These are phyloP conservation scores for Gonapodya sp. DNA, from an alignment of 192 early-diverging fungal species.

Conservation along the genomic window DNA sequence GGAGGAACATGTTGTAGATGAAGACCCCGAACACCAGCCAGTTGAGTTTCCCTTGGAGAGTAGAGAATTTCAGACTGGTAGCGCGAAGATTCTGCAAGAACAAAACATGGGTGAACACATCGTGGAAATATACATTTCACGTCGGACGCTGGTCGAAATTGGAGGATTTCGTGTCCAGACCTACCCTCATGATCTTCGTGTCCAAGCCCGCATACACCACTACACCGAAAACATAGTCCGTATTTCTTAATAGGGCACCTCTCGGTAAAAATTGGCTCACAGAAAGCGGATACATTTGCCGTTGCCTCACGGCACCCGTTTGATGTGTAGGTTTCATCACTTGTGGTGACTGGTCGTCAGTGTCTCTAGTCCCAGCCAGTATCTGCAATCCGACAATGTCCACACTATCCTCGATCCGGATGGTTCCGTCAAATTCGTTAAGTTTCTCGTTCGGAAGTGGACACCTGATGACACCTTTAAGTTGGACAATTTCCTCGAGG, in stretches of 20 bases:
- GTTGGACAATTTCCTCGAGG: constrained; percentile 22
- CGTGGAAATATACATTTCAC: background rate
- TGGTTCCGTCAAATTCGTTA: background rate
- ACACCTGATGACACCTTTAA: background rate
- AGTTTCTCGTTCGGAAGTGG: background rate
- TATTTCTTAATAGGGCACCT: constrained; percentile 77
- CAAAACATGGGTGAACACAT: background rate
- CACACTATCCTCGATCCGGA: background rate
- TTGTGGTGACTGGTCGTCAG: background rate
- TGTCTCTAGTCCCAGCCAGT: background rate
- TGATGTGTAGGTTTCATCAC: background rate
- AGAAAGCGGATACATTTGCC: constrained; percentile 44
- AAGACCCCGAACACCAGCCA: constrained; percentile 4
- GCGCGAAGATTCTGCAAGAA: background rate
- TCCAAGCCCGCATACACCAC: constrained; percentile 50
- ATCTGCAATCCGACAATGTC: background rate
- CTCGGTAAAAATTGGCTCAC: constrained; percentile 74
- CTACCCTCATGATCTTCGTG: constrained; percentile 27
- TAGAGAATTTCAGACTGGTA: constrained; percentile 3
- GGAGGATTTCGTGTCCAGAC: too few species aligned
- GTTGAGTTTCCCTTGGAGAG: constrained; percentile 1
- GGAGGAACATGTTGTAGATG: background rate
- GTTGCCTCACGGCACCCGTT: background rate
- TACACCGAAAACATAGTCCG: constrained; percentile 64
- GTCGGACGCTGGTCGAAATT: background rate